Conservation (phyloP, 2,329 filamentous ascomycete genomes). For the Sclerotinia borealis region DNA sequence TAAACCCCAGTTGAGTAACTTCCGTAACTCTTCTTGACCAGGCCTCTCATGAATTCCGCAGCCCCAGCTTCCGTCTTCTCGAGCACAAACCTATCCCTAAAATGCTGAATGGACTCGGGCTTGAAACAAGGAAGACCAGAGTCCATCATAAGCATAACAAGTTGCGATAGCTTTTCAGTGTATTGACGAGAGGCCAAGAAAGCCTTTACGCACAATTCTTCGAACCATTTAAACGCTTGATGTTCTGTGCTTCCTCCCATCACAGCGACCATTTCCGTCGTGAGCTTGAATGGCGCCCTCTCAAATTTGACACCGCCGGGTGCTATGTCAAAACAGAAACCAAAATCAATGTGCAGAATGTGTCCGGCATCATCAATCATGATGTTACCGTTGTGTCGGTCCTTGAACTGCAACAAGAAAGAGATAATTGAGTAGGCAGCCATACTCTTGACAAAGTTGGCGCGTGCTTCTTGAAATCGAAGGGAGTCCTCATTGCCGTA, state of each 20-base stretch:
- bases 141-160: conserved; percentile 93
- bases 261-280: conserved; percentile 95
- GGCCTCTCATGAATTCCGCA: conserved; percentile 83
- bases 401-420: conserved; percentile 96
- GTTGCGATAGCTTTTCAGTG: conserved; percentile 80
- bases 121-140: conserved; percentile 97
- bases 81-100: conserved; percentile 85
- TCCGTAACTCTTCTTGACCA: conserved; percentile 84
- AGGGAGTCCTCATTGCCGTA: conserved; percentile 96
- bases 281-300: conserved; percentile 96
- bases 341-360: conserved; percentile 97
- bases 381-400: conserved; percentile 98
- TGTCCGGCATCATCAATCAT: conserved; percentile 98
- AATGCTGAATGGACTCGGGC: conserved; percentile 87
- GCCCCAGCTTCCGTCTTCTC: conserved; percentile 90
- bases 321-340: conserved; percentile 98
- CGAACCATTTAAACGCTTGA: conserved; percentile 91
- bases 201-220: conserved; percentile 91
- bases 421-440: conserved; percentile 96
- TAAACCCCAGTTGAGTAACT: conserved; percentile 93
- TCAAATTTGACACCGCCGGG: conserved; percentile 97
- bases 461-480: conserved; percentile 88
- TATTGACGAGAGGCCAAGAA: conserved; percentile 86
- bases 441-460: conserved; percentile 99
- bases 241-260: conserved; percentile 85